A percentile compares a stretch with the other conserved stretches of the same genome.
Conservation (phyloP, 345 rosid genomes). For the Eucalyptus pumila region DNA sequence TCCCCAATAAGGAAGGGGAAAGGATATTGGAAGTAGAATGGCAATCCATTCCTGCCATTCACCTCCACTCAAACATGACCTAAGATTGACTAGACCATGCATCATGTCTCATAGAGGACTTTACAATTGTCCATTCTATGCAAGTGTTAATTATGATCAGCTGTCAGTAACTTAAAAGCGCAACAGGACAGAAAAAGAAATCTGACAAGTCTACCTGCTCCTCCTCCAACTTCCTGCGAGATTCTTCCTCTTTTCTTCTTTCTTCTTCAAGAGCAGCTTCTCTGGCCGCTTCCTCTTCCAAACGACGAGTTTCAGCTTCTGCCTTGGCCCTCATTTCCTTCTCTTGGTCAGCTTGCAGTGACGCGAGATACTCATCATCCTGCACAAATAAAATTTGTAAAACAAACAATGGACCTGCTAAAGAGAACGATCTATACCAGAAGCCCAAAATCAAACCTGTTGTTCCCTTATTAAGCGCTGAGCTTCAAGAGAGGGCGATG, state of each 20-base stretch:
- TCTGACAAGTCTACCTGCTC: constrained; percentile 44
- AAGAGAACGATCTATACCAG: background rate
- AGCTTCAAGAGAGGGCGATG: constrained; percentile 88
- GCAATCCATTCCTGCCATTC: background rate
- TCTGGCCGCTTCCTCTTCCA: constrained; percentile 67
- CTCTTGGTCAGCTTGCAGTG: constrained; percentile 95
- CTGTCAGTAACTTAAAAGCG: background rate
- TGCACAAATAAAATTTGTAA: constrained; percentile 13
- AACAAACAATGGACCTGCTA: background rate
- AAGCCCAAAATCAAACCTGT: constrained; percentile 42
- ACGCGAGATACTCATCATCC: constrained; percentile 96
- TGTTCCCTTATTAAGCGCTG: constrained; percentile 97
- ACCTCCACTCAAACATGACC: background rate
- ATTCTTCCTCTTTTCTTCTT: constrained; percentile 63
- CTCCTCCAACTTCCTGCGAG: constrained; percentile 66
- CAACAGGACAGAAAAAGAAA: background rate
- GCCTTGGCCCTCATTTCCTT: constrained; percentile 71
- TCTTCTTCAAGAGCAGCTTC: constrained; percentile 75
- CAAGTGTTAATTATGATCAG: background rate
- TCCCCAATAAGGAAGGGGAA: background rate
- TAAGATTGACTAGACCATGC: background rate
- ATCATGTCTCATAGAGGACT: background rate
- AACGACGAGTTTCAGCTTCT: constrained; percentile 77
- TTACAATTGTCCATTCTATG: background rate
- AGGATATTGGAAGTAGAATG: background rate